Base-by-base conservation (phyloP, 306 rosid species). In the Myrica gale region DNA sequence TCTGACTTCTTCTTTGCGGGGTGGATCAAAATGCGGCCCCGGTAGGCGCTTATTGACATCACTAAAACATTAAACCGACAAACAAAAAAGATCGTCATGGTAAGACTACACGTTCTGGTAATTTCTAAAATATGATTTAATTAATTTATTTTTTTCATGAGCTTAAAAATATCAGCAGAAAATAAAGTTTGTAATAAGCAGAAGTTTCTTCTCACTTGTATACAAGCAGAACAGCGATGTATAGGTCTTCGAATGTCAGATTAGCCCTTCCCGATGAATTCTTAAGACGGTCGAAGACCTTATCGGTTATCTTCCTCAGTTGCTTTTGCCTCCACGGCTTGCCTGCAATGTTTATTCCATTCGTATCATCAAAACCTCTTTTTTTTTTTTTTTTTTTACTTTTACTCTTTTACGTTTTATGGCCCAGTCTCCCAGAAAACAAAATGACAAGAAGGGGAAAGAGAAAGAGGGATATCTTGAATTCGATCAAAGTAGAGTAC, bases 21-120 rank as follows among this genome's bases (percentile, higher is more conserved):
- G 99, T 32, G 98, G 98, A 80, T 95, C 92, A 42, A 76, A 83
- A 85, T 92, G 98, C 4, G 90, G 92, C 51, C 95, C 96, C 39
- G 98, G 97, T 65, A 92, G 79, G 42, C 9, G 75, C 87, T 92
- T 95, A 78, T 95, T 95, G 81, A 92, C 83, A 68, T 92, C 99
- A 84, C 99, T 95, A 74, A 77, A 83, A 37, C 52, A 75, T 48
- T 32, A 32, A 32, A 72, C 11, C 7, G 3, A 17, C 17, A 41
- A 16, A 17, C 1, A 52, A 80, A 74, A 79, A 60, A 60, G 51
- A 20, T 39, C n/a, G 45, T 62, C 9, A 1, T 47, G 7, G 61
- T 43, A 16, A 77, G 71, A 47, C 43, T 52, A 46, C 10, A 0
- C 12, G 10, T 7, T 6, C 10, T 11, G 11, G 51, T 46, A 46